Evolutionary conservation across 1,284 basidiomycete genomes (phyloP), one percentile per base, ranked within the genome.

Genomic region (Ganoderma leucocontextum): DNA sequence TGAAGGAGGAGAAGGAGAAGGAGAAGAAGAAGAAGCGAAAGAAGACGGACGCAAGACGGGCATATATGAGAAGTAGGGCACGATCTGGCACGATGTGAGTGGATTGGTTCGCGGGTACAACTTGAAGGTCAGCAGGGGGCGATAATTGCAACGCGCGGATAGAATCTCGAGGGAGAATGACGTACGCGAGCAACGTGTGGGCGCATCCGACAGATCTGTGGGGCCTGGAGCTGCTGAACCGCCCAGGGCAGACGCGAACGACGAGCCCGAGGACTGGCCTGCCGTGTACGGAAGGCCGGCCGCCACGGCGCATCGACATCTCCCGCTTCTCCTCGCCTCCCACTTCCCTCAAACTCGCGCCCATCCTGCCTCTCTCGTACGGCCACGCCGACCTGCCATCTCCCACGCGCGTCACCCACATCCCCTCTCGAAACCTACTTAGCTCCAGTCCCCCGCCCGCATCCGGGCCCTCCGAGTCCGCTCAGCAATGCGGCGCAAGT

Each of bases 401-500:
- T 60, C 49, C 10, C 58, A 59, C 57, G 9, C 38, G 35, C 55
- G 55, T 39, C n/a, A 38, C 58, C 58, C 22, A 5, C 19, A 10
- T 25, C 47, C 47, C 10, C 47, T 49, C 47, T 49, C 47, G 13
- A 12, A 49, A 12, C 22, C 36, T 22, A 38, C 35, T 33, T 38
- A 60, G 58, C 36, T 22, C 25, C 36, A n/a, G 58, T 22, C 38
- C 15, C 38, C 58, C 22, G 36, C n/a, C 38, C 69, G 60, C 59
- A 3, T n/a, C 29, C 57, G 60, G 70, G 53, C 65, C 60, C 70
- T 49, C 47, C 47, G 4, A 47, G 36, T 69, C 64, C 64, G 58
- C 73, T 58, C 47, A 49, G 70, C 62, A 68, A 78, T 80, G 72
- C 80, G 81, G 67, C 76, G 80, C 70, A 81, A 80, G 69, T 78